Base-by-base conservation (phyloP, 2,329 filamentous ascomycete species). In the Neofusicoccum umdonicola region DNA sequence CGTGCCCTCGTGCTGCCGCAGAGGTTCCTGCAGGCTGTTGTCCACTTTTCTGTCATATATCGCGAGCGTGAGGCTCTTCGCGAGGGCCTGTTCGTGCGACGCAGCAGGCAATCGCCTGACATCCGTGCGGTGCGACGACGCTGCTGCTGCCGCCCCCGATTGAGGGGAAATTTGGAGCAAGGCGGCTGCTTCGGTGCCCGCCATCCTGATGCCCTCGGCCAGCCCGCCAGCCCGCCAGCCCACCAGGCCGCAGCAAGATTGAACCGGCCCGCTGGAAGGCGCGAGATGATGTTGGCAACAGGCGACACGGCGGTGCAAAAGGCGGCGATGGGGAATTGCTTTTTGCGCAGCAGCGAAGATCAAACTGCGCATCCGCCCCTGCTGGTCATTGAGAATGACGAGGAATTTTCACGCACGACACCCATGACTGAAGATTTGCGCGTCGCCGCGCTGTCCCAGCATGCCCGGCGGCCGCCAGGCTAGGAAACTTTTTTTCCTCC, bases 91-190 rank as follows among this genome's bases (percentile, higher is more conserved):
- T 62, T 62, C 45, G 58, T 62, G 58, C 58, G 58, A 62, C 58
- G 58, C 58, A 62, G 58, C 58, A 62, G 47, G 58, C 58, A 62
- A 62, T 62, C 58, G 58, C 58, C 58, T 62, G 58, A 62, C 58
- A 62, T 62, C 45, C 58, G 58, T 62, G 58, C 58, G 58, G 58
- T 50, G 58, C 58, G 35, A 62, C 45, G 58, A 50, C 41, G 58
- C 58, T 34, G 42, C 31, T 41, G 31, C 44, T 8, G 31, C 19
- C 39, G 6, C 13, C 37, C 22, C 54, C 54, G 11, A 58, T 8
- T 39, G 56, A 47, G 56, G 56, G 42, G 56, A 60, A 60, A 47
- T 60, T 48, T 58, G 39, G 54, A 35, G 54, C 52, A 57, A 37
- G 37, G 37, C 37, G 15, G 37, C 8, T 8, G 22, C 22, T 52